Percentiles rank a stretch among this genome's conserved stretches.
Conservation (phyloP, 306 rosid species). For the Crotalaria pallida region DNA sequence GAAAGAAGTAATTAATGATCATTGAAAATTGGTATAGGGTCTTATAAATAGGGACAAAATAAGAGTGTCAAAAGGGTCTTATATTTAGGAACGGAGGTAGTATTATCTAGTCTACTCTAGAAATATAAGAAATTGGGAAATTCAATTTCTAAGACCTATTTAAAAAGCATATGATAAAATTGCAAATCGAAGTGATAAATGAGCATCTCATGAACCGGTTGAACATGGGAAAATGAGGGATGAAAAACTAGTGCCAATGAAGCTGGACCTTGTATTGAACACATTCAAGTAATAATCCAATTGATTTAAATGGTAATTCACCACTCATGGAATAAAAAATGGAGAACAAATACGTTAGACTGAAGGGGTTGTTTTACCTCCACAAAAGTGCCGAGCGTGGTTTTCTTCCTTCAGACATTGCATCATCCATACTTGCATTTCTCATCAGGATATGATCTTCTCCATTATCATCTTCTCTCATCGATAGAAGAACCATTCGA, state of each 20-base stretch:
- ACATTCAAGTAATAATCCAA: not conserved
- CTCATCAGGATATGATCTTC: constrained; percentile 68
- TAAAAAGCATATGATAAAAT: not conserved
- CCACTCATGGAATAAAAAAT: not conserved
- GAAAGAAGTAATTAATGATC: no score
- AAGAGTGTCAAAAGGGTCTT: no score
- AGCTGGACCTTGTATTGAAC: not conserved
- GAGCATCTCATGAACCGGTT: not conserved
- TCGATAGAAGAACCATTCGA: constrained; percentile 92
- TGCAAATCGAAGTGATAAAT: not conserved
- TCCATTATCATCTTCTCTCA: constrained; percentile 98
- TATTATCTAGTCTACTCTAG: no score
- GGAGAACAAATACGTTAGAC: not conserved
- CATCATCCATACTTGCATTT: constrained; percentile 55
- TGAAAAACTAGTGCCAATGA: not conserved
- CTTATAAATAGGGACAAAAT: no score
- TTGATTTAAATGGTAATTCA: not conserved
- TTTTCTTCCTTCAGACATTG: constrained; percentile 69
- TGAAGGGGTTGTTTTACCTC: constrained; percentile 54
- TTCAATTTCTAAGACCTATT: not conserved
- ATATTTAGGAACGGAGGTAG: no score
- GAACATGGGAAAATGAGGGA: not conserved
- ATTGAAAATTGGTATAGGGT: no score
- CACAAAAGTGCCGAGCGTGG: constrained; percentile 94
- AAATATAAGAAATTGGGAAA: not conserved